Evolutionary conservation across 257 asterid genomes (phyloP), one percentile per base, ranked within the genome.

Genomic region (Dorcoceras hygrometricum): DNA sequence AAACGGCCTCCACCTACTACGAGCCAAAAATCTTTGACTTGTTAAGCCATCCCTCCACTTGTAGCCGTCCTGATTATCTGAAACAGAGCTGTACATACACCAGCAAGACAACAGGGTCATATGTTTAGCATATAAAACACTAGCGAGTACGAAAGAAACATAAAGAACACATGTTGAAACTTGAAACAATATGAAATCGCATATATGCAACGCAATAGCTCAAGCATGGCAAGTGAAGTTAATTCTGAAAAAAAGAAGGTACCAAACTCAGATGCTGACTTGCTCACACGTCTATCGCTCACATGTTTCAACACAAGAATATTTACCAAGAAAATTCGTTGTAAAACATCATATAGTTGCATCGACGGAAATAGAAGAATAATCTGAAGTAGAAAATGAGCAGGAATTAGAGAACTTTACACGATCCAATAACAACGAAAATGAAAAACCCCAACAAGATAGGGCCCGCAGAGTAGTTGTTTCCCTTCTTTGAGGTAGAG

Each of bases 21-120:
- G n/a, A 20, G 26, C 74, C 22, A 53, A 36, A 32, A 32, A 34
- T 54, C 18, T 10, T n/a, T 3, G 59, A 24, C n/a, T 32, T 65
- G n/a, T 82, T 73, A 88, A 57, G 89, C 95, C 87, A 89, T 74
- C 71, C 97, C 95, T 65, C 96, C 95, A 32, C 91, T 89, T 57
- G 96, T 82, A 43, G 97, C 97, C 10, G 96, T 89, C 86, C 97
- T 82, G 79, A 91, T 89, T 59, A 91, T 89, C 89, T 91, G 97
- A 84, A 91, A 88, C 18, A 91, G 76, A 62, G 97, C 97, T 90
- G 95, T 29, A 20, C 55, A 50, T 69, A 36, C 5, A 51, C 61
- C 24, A 68, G 20, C 53, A 43, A 43, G 7, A 59, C 16, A 60
- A n/a, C 62, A 24, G 11, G 27, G 5, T 26, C 58, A 25, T 18